These are phyloP conservation scores for Pleoardoris graminearum DNA, from an alignment of 2,329 filamentous ascomycete species.

Conservation along the genomic window DNA sequence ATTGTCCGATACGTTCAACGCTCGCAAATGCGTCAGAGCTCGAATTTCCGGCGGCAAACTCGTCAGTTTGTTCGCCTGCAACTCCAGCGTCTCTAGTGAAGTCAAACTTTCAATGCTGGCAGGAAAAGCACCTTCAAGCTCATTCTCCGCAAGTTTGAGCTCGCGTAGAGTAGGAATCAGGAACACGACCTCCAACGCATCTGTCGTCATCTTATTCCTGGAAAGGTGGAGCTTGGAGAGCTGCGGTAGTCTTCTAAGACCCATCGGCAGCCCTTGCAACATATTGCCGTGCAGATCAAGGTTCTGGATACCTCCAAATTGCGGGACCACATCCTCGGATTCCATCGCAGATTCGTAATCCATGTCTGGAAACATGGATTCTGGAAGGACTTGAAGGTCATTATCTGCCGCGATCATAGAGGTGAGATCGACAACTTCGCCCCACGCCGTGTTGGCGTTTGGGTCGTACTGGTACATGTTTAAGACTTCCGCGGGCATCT, in stretches of 20 bases:
- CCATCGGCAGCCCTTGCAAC: constrained; percentile 71
- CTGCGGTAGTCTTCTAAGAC: constrained; percentile 71
- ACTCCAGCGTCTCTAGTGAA: constrained; percentile 77
- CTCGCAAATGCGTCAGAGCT: constrained; percentile 69
- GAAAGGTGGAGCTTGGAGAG: constrained; percentile 84
- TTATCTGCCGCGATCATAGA: constrained; percentile 89
- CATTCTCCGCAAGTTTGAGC: constrained; percentile 67
- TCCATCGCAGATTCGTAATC: constrained; percentile 58
- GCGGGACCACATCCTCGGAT: constrained; percentile 68
- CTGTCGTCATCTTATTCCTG: constrained; percentile 76
- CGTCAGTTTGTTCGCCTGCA: constrained; percentile 79
- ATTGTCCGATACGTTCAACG: constrained; percentile 81
- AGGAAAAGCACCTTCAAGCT: constrained; percentile 53
- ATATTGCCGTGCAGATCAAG: constrained; percentile 87
- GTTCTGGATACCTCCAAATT: constrained; percentile 80
- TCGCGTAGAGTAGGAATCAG: constrained; percentile 75
- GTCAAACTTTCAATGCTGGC: constrained; percentile 64
- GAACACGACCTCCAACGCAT: constrained; percentile 71
- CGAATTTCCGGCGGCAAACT: constrained; percentile 68
- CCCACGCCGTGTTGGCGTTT: constrained; percentile 72
- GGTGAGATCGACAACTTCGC: constrained; percentile 85
- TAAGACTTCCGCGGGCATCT: constrained; percentile 80
- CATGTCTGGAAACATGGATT: constrained; percentile 77
- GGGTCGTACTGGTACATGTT: constrained; percentile 83
- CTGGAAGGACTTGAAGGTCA: constrained; percentile 73